Evolutionary conservation across 805 yeast species (phyloP), one percentile per base, ranked within the genome.

Genomic region (Candida vaughaniae): DNA sequence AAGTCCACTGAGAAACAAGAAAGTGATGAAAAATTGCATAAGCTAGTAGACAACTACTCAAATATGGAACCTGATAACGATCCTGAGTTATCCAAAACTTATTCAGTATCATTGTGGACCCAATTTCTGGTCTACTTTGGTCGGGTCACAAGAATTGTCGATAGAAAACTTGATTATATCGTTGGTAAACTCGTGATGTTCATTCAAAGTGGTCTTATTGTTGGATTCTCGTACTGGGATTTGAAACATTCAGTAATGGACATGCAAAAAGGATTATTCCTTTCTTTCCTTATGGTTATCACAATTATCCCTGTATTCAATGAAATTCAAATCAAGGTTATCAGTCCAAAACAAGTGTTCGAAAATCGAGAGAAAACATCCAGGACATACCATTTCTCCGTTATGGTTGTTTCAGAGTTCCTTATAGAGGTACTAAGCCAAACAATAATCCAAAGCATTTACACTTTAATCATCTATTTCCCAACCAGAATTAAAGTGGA

Each of bases 171-270:
- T 9, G 30, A 26, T 16, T 27, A 27, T 17, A 20, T 27, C 52
- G 64, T 70, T 58, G 66, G 89, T 17, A 85, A 83, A 62, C 47
- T 77, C 20, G 63, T 66, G 48, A 70, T 84, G 59, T 68, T 78
- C 45, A 51, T 71, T 22, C 52, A 73, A 16, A 68, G 78, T 29
- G 78, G 85, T 25, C 52, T 84, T 12, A 78, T 81, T 52, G 72
- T 80, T 45, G 95, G 95, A 25, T 85, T 85, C 57, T 67, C 78
- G 1, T 85, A 78, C 61, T 81, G 73, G 60, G 78, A 79, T 42
- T 82, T 87, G 20, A 55, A 55, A 36, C 70, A 70, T 5, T 73
- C 87, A 11, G 55, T 71, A 29, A 85, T 62, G 59, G 68, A 67
- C 29, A 49, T 64, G 51, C 95, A 86, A 58, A 85, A 85, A 59